A percentile compares a stretch with the other conserved stretches of the same genome.
These are phyloP conservation scores for Lachancea sp. DNA, from an alignment of 805 yeast genomes.

Conservation along the genomic window DNA sequence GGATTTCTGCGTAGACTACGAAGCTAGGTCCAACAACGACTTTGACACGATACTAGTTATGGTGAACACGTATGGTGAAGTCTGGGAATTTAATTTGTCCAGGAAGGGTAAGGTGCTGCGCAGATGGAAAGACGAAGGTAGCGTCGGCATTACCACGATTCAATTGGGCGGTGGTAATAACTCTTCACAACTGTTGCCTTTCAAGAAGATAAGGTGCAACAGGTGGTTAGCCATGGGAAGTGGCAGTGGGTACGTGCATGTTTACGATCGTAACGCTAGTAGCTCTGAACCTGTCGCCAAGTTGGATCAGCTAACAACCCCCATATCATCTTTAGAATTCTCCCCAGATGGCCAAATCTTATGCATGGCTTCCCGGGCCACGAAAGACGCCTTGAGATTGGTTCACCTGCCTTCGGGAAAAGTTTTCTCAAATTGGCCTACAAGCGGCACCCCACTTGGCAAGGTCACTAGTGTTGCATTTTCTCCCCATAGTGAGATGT, in stretches of 20 bases:
- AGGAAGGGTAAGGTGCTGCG: conserved; percentile 43
- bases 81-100: conserved; percentile 74
- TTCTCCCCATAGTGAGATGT: conserved; percentile 73
- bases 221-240: conserved; percentile 88
- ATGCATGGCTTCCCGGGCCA: conserved; percentile 77
- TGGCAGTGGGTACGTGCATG: conserved; percentile 79
- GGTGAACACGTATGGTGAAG: conserved; percentile 73
- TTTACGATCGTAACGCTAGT: conserved; percentile 55
- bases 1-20: conserved; percentile 50
- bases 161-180: conserved; percentile 57
- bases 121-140: conserved; percentile 83
- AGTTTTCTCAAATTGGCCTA: conserved; percentile 94
- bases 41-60: conserved; percentile 41
- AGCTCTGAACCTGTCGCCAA: conserved; percentile 51
- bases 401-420: conserved; percentile 84
- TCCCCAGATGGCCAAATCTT: conserved; percentile 85
- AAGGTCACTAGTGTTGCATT: conserved; percentile 76
- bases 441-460: conserved; percentile 94
- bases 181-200: conserved; percentile 25
- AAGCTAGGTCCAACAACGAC: conserved; percentile 20
- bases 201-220: conserved; percentile 32
- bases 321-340: conserved; percentile 67
- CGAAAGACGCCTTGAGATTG: conserved; percentile 77
- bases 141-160: conserved; percentile 73
- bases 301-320: conserved; percentile 74